Conservation (phyloP, 2,329 filamentous ascomycete genomes). For the Neurospora sp. region DNA sequence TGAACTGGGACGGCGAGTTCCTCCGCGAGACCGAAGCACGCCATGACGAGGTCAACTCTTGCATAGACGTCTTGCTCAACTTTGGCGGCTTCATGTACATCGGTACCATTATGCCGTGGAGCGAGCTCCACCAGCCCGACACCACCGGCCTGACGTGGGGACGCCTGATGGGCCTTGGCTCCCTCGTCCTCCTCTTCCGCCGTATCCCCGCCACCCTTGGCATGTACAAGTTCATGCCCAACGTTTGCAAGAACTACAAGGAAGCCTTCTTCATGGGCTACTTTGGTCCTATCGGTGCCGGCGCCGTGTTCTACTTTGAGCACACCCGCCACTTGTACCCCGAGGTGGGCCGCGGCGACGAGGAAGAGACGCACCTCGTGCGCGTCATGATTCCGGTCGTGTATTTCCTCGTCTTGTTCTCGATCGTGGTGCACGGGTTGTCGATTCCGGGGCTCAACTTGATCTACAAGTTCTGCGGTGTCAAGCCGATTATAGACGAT, state of each 20-base stretch:
- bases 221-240: slow-evolving; percentile 46
- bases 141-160: slow-evolving; percentile 41
- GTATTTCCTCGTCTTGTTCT: slow-evolving; percentile 32
- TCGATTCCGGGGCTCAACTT: slow-evolving; percentile 35
- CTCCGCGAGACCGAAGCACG: slow-evolving; percentile 43
- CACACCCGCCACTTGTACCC: slow-evolving; percentile 34
- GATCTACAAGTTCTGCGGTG: slow-evolving; percentile 28
- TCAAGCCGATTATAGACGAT: slow-evolving; percentile 34
- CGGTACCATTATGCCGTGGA: slow-evolving; percentile 46
- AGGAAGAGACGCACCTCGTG: slow-evolving; percentile 26
- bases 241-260: slow-evolving; percentile 40
- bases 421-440: slow-evolving; percentile 36
- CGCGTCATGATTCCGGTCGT: slow-evolving; percentile 29
- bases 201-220: slow-evolving; percentile 47
- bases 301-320: slow-evolving; percentile 63
- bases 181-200: slow-evolving; percentile 43
- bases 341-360: slow-evolving; percentile 23
- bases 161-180: slow-evolving; percentile 40
- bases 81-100: slow-evolving; percentile 53
- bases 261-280: slow-evolving; percentile 55
- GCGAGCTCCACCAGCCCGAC: slow-evolving; percentile 41
- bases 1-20: slow-evolving; percentile 56
- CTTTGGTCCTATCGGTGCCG: slow-evolving; percentile 70
- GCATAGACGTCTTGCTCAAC: slow-evolving; percentile 48
- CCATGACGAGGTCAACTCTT: slow-evolving; percentile 52